phyloP scores from a whole-genome alignment of 306 rosid species.

The Notholithocarpus densiflorus region DNA sequence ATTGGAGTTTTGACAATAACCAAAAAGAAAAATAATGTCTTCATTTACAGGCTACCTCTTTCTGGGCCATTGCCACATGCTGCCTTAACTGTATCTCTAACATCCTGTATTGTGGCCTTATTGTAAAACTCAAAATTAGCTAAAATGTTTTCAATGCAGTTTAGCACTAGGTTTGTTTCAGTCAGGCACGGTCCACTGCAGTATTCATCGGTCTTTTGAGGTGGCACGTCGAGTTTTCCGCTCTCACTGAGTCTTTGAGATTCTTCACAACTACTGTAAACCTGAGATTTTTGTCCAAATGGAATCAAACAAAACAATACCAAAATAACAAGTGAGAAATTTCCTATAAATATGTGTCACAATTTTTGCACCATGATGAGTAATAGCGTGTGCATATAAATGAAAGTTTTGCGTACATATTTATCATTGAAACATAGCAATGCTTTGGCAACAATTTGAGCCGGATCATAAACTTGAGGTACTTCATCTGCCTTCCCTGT shows the following conservation, averaged over 20 bases:
- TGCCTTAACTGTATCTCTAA: conserved; percentile 56
- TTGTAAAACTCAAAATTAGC: conserved; percentile 63
- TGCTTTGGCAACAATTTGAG: conserved; percentile 68
- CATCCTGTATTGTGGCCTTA: conserved; percentile 61
- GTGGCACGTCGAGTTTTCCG: conserved; percentile 57
- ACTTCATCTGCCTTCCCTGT: conserved; percentile 49
- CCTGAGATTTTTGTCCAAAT: conserved; percentile 29
- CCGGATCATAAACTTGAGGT: conserved; percentile 41
- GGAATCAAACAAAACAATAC: background rate
- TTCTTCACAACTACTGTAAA: conserved; percentile 73
- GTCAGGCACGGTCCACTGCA: conserved; percentile 70
- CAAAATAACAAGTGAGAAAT: background rate
- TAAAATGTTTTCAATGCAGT: conserved; percentile 60
- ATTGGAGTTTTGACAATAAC: background rate
- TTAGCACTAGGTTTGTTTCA: conserved; percentile 71
- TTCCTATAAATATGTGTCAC: no score
- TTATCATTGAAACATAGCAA: conserved; percentile 78
- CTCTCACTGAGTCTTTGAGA: conserved; percentile 52
- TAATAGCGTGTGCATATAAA: no score
- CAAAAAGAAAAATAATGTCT: background rate
- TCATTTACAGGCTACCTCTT: conserved; percentile 47
- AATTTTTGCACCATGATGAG: no score
- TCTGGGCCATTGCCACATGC: conserved; percentile 75
- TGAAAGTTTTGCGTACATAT: conserved; percentile 41
- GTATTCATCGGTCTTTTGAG: conserved; percentile 43